phyloP scores from a whole-genome alignment of 768 basidiomycete species.

The Baorangia bicolor region DNA sequence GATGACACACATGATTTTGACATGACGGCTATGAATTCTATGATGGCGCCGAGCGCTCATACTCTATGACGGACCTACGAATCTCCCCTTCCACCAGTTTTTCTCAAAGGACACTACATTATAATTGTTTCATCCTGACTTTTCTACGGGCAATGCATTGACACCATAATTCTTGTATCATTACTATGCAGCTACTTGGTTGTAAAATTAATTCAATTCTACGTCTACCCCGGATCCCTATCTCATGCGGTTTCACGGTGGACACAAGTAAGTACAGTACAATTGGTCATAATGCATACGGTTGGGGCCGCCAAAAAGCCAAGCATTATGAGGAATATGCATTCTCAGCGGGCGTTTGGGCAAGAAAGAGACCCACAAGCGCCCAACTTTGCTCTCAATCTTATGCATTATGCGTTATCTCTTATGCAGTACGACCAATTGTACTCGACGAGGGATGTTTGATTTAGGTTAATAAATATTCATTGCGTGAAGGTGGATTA shows the following conservation, averaged over 20 bases:
- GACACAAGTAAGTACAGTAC: too few relatives aligned
- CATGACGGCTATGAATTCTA: background rate
- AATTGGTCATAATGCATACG: too few relatives aligned
- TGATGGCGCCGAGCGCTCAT: constrained; percentile 20
- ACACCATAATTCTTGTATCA: constrained; percentile 14
- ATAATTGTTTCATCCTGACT: background rate
- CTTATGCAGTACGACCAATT: too few relatives aligned
- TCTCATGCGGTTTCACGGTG: background rate
- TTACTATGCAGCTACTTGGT: background rate
- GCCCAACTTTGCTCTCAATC: too few relatives aligned
- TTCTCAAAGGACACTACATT: constrained; percentile 8
- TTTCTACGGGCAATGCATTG: background rate
- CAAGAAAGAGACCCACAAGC: too few relatives aligned
- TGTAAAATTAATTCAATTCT: background rate
- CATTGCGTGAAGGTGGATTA: background rate
- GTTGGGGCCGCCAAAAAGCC: too few relatives aligned
- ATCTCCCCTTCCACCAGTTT: background rate
- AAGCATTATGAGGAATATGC: too few relatives aligned
- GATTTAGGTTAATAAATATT: background rate
- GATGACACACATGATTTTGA: constrained; percentile 15
- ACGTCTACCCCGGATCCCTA: background rate
- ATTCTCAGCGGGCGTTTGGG: too few relatives aligned
- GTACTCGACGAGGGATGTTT: background rate
- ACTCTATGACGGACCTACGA: constrained; percentile 2
- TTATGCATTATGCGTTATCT: too few relatives aligned